Evolutionary conservation across 495 filamentous ascomycete genomes (phyloP), one percentile per base, ranked within the genome.

Genomic region (Aspergillus indologenus): DNA sequence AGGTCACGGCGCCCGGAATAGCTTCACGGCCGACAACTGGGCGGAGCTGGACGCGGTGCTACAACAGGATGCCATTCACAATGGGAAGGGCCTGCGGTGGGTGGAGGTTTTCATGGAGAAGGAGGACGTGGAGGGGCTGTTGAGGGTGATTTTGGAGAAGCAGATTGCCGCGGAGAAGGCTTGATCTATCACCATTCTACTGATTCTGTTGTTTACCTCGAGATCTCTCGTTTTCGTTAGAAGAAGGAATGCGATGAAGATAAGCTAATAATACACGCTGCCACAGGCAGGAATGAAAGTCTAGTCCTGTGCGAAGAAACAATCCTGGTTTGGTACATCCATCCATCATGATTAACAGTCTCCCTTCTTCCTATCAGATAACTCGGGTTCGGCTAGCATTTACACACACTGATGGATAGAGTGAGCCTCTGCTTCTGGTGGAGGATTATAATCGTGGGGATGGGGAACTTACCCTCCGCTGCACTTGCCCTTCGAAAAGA

Each of bases 91-190:
- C 0, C 54, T 79, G 17, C 71, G 73, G 46, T 61, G 81, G 45
- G 66, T 81, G 7, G 76, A 81, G 58, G 73, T 81, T 1, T 64
- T 70, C 12, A 78, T 82, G 76, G 76, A 62, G n/a, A 63, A 67
- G 43, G 69, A 79, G 50, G 79, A 81, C 68, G 70, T 77, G 6
- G 66, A 71, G 19, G 58, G 53, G 1, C 43, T 54, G 7, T 43
- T 59, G 43, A 17, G 11, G 23, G 18, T 12, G 5, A 43, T 53
- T 22, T 14, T 63, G 31, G 15, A 60, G 14, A n/a, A 20, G 3
- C 61, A 63, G 54, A 60, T 63, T 22, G 57, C 48, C 1, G 48
- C 5, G 23, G 48, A 51, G 23, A 17, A 26, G 47, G 34, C 34
- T 8, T 40, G 12, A 15, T 14, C 7, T 15, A 15, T 14, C n/a